phyloP scores from a whole-genome alignment of 2,329 filamentous ascomycete genomes.

The Emmonsiellopsis sp. region DNA sequence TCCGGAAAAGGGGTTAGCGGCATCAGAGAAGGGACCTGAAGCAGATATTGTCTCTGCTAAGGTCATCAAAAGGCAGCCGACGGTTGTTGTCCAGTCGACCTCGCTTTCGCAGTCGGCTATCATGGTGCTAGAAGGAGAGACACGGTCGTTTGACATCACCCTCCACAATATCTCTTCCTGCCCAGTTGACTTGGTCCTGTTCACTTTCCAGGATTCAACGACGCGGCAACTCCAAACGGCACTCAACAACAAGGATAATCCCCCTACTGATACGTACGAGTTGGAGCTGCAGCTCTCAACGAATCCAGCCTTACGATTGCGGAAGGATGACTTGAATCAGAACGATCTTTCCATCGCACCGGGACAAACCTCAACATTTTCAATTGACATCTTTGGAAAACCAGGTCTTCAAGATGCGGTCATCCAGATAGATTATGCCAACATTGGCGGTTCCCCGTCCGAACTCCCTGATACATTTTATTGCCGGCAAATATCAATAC shows the following conservation, averaged over 20 bases:
- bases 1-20: conserved; percentile 26
- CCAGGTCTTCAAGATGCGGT: conserved; percentile 70
- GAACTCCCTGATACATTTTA: conserved; percentile 67
- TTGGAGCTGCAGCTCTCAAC: conserved; percentile 70
- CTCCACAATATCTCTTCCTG: conserved; percentile 70
- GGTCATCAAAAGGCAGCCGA: conserved; percentile 71
- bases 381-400: conserved; percentile 78
- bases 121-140: conserved; percentile 90
- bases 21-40: conserved; percentile 26
- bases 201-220: conserved; percentile 85
- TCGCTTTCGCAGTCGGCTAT: conserved; percentile 75
- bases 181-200: conserved; percentile 72
- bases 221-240: conserved; percentile 67
- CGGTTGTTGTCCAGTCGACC: conserved; percentile 64
- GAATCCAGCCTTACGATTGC: conserved; percentile 54
- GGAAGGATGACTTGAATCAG: conserved; percentile 42
- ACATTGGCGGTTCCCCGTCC: conserved; percentile 61
- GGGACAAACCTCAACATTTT: conserved; percentile 60
- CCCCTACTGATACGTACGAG: conserved; percentile 73
- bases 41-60: conserved; percentile 46
- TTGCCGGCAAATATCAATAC: conserved; percentile 71
- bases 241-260: conserved; percentile 65
- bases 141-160: conserved; percentile 65
- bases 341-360: conserved; percentile 55
- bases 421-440: conserved; percentile 79